A percentile compares a stretch with the other conserved stretches of the same genome.
Conservation (phyloP, 2,329 filamentous ascomycete genomes). For the Phyllosticta paracitricarpa region DNA sequence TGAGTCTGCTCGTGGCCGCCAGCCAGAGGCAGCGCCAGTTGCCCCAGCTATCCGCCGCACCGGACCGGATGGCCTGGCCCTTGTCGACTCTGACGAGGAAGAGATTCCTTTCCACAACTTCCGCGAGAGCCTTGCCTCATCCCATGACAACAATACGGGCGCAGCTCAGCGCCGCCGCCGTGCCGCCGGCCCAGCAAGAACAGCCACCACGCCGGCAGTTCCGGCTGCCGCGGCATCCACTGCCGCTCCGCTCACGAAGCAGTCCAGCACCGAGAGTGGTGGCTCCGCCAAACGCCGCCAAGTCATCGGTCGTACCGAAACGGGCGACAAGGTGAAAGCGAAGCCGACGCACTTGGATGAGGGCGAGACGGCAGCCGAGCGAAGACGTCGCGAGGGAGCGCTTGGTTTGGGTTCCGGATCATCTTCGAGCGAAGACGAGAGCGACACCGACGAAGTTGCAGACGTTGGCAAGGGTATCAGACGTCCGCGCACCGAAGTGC, state of each 20-base stretch:
- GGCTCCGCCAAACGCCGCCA: neutral
- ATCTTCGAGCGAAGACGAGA: slow-evolving; percentile 44
- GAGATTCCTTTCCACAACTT: slow-evolving; percentile 41
- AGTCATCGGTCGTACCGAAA: slow-evolving; percentile 8
- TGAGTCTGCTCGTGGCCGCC: neutral
- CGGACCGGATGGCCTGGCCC: slow-evolving; percentile 31
- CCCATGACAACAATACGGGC: slow-evolving; percentile 18
- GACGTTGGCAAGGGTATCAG: slow-evolving; percentile 9
- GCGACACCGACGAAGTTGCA: neutral
- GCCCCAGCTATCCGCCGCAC: slow-evolving; percentile 12
- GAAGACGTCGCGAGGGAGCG: slow-evolving; percentile 62
- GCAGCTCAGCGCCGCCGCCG: slow-evolving; percentile 36
- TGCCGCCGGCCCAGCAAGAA: slow-evolving; percentile 16
- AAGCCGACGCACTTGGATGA: slow-evolving; percentile 27
- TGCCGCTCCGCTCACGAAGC: slow-evolving; percentile 24
- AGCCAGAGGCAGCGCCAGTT: neutral
- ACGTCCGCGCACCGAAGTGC: neutral
- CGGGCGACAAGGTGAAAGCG: slow-evolving; percentile 10
- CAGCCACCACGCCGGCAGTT: slow-evolving; percentile 10
- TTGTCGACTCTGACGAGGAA: slow-evolving; percentile 36
- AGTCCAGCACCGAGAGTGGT: neutral
- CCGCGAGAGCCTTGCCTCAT: slow-evolving; percentile 21
- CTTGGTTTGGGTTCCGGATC: slow-evolving; percentile 44
- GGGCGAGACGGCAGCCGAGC: slow-evolving; percentile 64
- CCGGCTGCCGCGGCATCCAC: neutral